Percentiles rank a stretch among this genome's conserved stretches.
Evolutionary conservation across 148 eudicot genomes (phyloP).

Genomic region (Camellia lanceoleosa): DNA sequence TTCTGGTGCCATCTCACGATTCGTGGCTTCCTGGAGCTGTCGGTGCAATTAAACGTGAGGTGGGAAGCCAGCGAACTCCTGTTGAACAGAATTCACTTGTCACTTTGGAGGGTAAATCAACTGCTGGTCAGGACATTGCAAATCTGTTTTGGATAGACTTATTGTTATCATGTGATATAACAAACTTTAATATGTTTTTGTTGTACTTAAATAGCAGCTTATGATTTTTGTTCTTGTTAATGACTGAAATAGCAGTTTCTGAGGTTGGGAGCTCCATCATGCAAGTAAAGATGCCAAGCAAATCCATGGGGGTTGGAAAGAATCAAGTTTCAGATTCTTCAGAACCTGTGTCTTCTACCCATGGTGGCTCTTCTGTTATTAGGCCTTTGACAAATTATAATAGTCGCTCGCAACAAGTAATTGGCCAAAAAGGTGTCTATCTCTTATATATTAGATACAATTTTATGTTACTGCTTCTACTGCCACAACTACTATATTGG

Average conservation of each 20-base stretch:
- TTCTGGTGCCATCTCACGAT: constrained; percentile 49
- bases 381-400: constrained; percentile 64
- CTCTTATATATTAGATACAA: not conserved
- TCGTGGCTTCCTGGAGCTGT: constrained; percentile 38
- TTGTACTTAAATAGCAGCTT: not conserved
- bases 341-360: constrained; percentile 30
- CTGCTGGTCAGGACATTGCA: constrained; percentile 36
- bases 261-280: constrained; percentile 29
- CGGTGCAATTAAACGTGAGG: constrained; percentile 50
- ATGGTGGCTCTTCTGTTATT: constrained; percentile 41
- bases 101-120: constrained; percentile 41
- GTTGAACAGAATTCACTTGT: constrained; percentile 28
- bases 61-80: constrained; percentile 34
- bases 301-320: constrained; percentile 47
- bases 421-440: constrained; percentile 61
- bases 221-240: constrained; percentile 14
- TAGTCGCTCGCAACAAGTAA: constrained; percentile 49
- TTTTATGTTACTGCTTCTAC: not conserved
- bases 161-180: not conserved
- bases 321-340: constrained; percentile 37
- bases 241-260: constrained; percentile 23
- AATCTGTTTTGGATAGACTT: not conserved
- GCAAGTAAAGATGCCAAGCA: constrained; percentile 42
- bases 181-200: not conserved
- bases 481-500: not conserved